phyloP scores from a whole-genome alignment of 1,139 yeast species.

The Sugiyamaella novakii region DNA sequence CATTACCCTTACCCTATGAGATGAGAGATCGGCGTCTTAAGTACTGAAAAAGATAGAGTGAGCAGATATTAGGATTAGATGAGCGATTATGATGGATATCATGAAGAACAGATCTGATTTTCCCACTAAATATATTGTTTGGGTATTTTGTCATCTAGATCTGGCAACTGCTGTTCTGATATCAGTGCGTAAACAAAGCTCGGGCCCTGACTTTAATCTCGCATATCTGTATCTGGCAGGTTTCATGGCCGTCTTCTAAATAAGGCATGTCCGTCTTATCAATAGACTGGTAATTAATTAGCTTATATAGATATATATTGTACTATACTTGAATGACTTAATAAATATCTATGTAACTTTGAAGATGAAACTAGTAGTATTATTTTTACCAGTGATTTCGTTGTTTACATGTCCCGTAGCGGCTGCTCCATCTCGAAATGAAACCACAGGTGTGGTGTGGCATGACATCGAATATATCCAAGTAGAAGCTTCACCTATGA shows the following conservation, averaged over 20 bases:
- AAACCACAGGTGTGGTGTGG: constrained; percentile 20
- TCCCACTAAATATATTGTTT: too few relatives aligned
- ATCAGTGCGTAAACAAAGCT: not conserved
- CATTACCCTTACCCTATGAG: not conserved
- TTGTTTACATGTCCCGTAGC: not conserved
- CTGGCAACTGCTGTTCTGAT: constrained; percentile 1
- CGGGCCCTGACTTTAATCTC: constrained; percentile 11
- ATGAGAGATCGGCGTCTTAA: not conserved
- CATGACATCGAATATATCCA: constrained; percentile 25
- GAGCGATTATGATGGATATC: too few relatives aligned
- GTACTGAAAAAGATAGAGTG: too few relatives aligned
- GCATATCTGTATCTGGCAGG: constrained; percentile 13
- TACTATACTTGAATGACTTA: not conserved
- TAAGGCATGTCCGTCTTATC: not conserved
- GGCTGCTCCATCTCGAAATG: not conserved
- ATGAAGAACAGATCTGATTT: too few relatives aligned
- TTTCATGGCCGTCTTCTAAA: not conserved
- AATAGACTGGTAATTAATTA: too few relatives aligned
- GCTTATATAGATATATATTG: constrained; percentile 4
- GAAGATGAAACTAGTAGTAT: constrained; percentile 1
- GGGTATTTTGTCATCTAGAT: not conserved
- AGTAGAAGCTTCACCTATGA: constrained; percentile 3
- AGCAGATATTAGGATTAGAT: too few relatives aligned
- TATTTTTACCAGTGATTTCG: not conserved
- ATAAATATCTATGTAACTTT: not conserved